Conservation (phyloP, 2,329 filamentous ascomycete genomes). For the Microcera coccophila region DNA sequence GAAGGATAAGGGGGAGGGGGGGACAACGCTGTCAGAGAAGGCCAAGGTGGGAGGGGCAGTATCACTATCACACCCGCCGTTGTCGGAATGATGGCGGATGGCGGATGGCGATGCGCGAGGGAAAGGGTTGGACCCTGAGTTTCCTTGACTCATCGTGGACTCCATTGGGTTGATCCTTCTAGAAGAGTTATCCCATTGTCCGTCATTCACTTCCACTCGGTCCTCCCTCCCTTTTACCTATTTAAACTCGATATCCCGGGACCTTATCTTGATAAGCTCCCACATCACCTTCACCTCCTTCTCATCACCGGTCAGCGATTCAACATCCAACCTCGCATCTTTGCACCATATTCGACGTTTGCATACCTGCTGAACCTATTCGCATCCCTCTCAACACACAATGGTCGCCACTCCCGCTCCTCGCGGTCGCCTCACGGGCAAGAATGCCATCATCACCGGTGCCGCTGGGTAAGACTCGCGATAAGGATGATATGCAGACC, state of each 20-base stretch:
- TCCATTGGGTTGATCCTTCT: no score
- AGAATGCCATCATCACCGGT: slow-evolving; percentile 73
- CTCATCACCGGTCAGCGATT: neutral
- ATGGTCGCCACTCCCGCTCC: slow-evolving; percentile 21
- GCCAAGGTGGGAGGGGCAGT: neutral
- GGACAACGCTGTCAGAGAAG: neutral
- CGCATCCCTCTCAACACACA: slow-evolving; percentile 1
- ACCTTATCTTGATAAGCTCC: neutral
- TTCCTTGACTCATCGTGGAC: slow-evolving; percentile 14
- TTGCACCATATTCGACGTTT: no score
- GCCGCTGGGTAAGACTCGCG: slow-evolving; percentile 69
- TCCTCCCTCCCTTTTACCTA: neutral
- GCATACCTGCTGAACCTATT: no score
- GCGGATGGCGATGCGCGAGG: neutral
- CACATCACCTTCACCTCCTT: neutral
- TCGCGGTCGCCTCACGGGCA: slow-evolving; percentile 53
- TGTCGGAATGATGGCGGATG: slow-evolving; percentile 10
- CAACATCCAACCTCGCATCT: neutral
- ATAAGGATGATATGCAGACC: neutral
- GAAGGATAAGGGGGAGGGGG: neutral
- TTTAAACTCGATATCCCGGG: neutral
- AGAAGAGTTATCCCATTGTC: neutral
- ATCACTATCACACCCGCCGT: slow-evolving; percentile 5
- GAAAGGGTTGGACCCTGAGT: slow-evolving; percentile 8
- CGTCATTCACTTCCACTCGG: neutral